A percentile compares a stretch with the other conserved stretches of the same genome.
Evolutionary conservation across 805 yeast genomes (phyloP).

Genomic region (Suhomyces sp.): DNA sequence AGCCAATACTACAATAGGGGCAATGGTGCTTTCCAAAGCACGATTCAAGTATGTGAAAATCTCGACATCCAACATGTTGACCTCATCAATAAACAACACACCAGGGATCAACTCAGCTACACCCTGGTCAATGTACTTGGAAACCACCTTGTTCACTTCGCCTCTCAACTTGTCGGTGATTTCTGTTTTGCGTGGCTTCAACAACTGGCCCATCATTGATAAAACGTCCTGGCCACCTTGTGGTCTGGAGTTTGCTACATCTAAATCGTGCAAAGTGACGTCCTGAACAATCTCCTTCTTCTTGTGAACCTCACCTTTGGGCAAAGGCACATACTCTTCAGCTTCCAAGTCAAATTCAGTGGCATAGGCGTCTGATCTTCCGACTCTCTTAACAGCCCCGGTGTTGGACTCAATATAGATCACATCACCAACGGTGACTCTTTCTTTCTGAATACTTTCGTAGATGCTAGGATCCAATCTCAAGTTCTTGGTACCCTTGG

Average conservation of each 20-base stretch:
- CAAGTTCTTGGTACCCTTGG: slow-evolving; percentile 84
- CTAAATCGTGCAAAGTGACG: slow-evolving; percentile 93
- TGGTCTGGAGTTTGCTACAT: slow-evolving; percentile 94
- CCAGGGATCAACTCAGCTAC: slow-evolving; percentile 98
- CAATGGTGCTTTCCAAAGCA: slow-evolving; percentile 86
- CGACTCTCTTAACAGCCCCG: slow-evolving; percentile 95
- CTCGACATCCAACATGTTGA: slow-evolving; percentile 96
- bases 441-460: slow-evolving; percentile 91
- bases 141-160: slow-evolving; percentile 94
- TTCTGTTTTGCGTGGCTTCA: slow-evolving; percentile 95
- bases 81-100: slow-evolving; percentile 96
- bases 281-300: slow-evolving; percentile 98
- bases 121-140: slow-evolving; percentile 96
- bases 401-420: slow-evolving; percentile 96
- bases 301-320: slow-evolving; percentile 98
- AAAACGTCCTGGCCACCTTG: slow-evolving; percentile 95
- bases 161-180: slow-evolving; percentile 91
- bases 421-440: slow-evolving; percentile 93
- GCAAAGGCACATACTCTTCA: slow-evolving; percentile 96
- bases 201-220: slow-evolving; percentile 94
- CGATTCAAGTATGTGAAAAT: slow-evolving; percentile 92
- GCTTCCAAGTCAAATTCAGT: slow-evolving; percentile 98
- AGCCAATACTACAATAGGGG: slow-evolving; percentile 94
- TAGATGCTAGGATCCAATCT: slow-evolving; percentile 91
- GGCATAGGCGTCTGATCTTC: slow-evolving; percentile 97